Conservation (phyloP, 805 yeast species). For the Naumovozyma baii region DNA sequence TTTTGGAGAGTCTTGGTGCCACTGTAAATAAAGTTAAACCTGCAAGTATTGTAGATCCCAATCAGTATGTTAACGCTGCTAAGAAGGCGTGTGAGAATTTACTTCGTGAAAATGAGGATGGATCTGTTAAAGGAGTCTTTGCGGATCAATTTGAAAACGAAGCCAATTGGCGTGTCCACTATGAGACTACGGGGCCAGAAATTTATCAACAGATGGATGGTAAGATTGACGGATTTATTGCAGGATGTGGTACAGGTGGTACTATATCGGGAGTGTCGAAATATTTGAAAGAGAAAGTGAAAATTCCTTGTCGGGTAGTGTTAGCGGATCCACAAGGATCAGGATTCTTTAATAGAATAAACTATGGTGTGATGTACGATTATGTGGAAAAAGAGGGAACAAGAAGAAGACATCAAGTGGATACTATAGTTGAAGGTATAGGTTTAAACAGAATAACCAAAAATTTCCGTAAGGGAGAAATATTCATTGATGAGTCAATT, state of each 20-base stretch:
- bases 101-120: constrained; percentile 34
- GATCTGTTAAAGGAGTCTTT: constrained; percentile 51
- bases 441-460: constrained; percentile 82
- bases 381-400: constrained; percentile 84
- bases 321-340: constrained; percentile 96
- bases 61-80: constrained; percentile 87
- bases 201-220: constrained; percentile 66
- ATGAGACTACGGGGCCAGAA: constrained; percentile 82
- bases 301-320: constrained; percentile 38
- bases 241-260: constrained; percentile 97
- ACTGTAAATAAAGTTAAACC: constrained; percentile 79
- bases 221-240: constrained; percentile 61
- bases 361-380: constrained; percentile 91
- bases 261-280: constrained; percentile 87
- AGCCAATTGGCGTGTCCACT: constrained; percentile 81
- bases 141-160: constrained; percentile 96
- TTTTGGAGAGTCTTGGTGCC: constrained; percentile 72
- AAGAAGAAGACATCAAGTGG: constrained; percentile 91
- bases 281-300: constrained; percentile 55
- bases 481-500: constrained; percentile 64
- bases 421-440: constrained; percentile 87
- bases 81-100: constrained; percentile 47
- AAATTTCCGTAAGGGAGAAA: constrained; percentile 67
- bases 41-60: constrained; percentile 88
- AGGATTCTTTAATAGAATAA: constrained; percentile 77